These are phyloP conservation scores for Cryphonectria carpinicola DNA, from an alignment of 2,329 filamentous ascomycete species.

Conservation along the genomic window DNA sequence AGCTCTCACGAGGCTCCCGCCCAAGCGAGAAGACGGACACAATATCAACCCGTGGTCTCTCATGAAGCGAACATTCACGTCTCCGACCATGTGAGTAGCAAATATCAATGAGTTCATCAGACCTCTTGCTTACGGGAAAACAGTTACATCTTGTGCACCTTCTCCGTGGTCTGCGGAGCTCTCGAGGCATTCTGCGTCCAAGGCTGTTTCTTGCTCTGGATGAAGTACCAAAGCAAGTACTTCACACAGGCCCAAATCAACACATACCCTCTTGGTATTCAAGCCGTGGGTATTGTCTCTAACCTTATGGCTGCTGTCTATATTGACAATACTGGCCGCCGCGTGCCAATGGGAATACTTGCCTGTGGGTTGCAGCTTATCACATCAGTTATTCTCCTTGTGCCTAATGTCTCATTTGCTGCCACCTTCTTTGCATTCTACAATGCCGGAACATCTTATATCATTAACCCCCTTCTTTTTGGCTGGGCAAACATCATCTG, in stretches of 20 bases:
- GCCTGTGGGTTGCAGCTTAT: slow-evolving; percentile 40
- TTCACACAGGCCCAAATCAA: slow-evolving; percentile 39
- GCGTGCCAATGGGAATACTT: slow-evolving; percentile 41
- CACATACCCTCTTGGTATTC: slow-evolving; percentile 42
- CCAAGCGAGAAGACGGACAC: slow-evolving; percentile 40
- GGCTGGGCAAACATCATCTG: slow-evolving; percentile 45
- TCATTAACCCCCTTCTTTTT: slow-evolving; percentile 44
- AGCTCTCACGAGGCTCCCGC: slow-evolving; percentile 37
- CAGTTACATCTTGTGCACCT: slow-evolving; percentile 43
- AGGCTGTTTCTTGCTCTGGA: slow-evolving; percentile 28
- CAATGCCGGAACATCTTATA: slow-evolving; percentile 43
- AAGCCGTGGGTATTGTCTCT: slow-evolving; percentile 43
- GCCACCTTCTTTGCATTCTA: slow-evolving; percentile 44
- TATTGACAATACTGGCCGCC: slow-evolving; percentile 40
- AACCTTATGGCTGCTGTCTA: slow-evolving; percentile 42
- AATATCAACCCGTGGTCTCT: slow-evolving; percentile 38
- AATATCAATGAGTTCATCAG: not conserved
- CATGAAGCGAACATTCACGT: slow-evolving; percentile 35
- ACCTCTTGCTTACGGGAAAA: not conserved
- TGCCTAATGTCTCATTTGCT: slow-evolving; percentile 37
- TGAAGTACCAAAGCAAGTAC: slow-evolving; percentile 31
- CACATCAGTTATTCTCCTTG: slow-evolving; percentile 39
- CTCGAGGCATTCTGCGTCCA: slow-evolving; percentile 39
- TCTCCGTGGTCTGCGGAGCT: slow-evolving; percentile 41
- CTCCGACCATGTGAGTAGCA: slow-evolving; percentile 32